Conservation (phyloP, 1,284 basidiomycete genomes). For the Psilocybe mexicana region DNA sequence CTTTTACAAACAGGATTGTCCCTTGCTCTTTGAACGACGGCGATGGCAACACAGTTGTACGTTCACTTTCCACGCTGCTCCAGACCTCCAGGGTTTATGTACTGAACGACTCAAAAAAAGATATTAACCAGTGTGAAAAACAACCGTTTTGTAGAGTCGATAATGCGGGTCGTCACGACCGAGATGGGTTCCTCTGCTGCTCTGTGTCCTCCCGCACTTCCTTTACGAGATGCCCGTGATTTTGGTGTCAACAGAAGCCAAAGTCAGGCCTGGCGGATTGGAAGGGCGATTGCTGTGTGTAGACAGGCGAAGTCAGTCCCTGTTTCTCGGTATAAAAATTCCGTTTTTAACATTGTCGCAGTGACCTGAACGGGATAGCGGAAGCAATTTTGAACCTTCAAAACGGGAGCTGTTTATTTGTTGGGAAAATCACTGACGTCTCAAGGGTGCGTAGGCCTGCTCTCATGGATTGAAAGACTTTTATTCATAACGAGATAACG, state of each 20-base stretch:
- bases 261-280: conserved; percentile 57
- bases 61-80: conserved; percentile 1
- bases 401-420: conserved; percentile 49
- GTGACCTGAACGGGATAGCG: conserved; percentile 43
- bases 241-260: conserved; percentile 48
- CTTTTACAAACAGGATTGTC: conserved; percentile 31
- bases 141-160: conserved; percentile 29
- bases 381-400: conserved; percentile 45
- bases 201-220: conserved; percentile 41
- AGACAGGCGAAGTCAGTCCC: conserved; percentile 29
- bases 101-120: conserved; percentile 14
- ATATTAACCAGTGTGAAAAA: conserved; percentile 31
- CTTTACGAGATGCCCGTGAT: conserved; percentile 33
- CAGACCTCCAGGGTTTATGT: background rate
- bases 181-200: conserved; percentile 46
- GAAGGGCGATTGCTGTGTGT: conserved; percentile 43
- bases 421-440: conserved; percentile 56
- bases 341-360: conserved; percentile 7
- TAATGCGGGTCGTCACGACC: conserved; percentile 34
- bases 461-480: background rate
- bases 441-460: conserved; percentile 29
- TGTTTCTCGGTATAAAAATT: background rate
- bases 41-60: conserved; percentile 37
- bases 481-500: background rate
- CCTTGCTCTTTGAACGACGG: conserved; percentile 49